Base-by-base conservation (phyloP, 768 basidiomycete species). In the Tulasnella calospora region DNA sequence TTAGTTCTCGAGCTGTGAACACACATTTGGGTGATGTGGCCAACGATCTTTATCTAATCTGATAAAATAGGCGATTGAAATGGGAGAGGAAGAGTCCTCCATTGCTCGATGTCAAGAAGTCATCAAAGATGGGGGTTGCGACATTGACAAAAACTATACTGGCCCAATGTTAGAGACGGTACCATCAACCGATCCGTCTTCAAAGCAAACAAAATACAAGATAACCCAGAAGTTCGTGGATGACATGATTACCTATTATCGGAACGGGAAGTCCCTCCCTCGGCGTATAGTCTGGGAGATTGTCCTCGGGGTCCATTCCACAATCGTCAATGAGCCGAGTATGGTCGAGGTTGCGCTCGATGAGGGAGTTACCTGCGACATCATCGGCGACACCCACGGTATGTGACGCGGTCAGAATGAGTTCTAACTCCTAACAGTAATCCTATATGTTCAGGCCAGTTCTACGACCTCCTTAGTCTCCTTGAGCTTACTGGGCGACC, bases 321-420 rank as follows among this genome's bases (percentile, higher is more conserved):
- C 89, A 27, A 92, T 99, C 82, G 86, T 87, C 21, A 88, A 91
- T 81, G 94, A 96, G 82, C 90, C 92, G 79, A 95, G 91, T 80
- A 81, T 99, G 82, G 94, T 96, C 21, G 89, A 92, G 74, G 87
- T 96, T 33, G 85, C 88, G 73, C 84, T 99, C 33, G 87, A 88
- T 36, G 91, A 95, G 19, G 96, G 92, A 0, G 86, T 91, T 76
- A 95, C 92, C 0, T 90, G 92, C 83, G 96, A 99, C 84, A 92
- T 99, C 77, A 96, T 99, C 81, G 98, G 98, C 19, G 97, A 99
- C 84, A 94, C 96, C 17, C 96, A 98, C 84, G 95, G 95, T 93
- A 77, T 77, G 80, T 76, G 57, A 73, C 35, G 51, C 27, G 3
- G 6, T 35, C 13, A 33, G 27, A 15, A 23, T n/a, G 46, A 33